phyloP scores from a whole-genome alignment of 1,139 yeast genomes.

The Candida buenavistaensis region DNA sequence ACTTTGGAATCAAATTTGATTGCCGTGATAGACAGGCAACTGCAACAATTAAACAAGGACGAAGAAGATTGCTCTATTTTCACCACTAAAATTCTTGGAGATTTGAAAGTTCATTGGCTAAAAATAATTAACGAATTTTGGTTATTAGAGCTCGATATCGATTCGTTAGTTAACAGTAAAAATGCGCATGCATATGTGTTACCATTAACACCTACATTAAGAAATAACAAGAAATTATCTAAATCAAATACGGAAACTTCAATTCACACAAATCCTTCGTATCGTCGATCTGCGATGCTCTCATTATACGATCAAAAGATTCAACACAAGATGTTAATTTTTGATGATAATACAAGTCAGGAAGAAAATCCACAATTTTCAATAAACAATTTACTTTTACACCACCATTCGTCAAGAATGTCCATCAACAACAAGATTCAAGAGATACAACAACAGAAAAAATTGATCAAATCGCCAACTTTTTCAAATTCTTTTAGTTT shows the following conservation, averaged over 20 bases:
- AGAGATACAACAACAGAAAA: slow-evolving; percentile 19
- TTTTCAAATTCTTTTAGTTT: slow-evolving; percentile 7
- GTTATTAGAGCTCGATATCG: slow-evolving; percentile 26
- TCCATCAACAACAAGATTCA: slow-evolving; percentile 36
- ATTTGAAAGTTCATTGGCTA: slow-evolving; percentile 47
- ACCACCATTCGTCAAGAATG: slow-evolving; percentile 41
- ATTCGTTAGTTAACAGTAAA: slow-evolving; percentile 15
- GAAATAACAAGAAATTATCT: slow-evolving; percentile 21
- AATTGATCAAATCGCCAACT: slow-evolving; percentile 11
- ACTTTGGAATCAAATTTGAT: slow-evolving; percentile 33
- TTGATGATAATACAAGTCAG: slow-evolving; percentile 27
- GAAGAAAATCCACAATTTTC: slow-evolving; percentile 43
- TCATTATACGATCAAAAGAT: slow-evolving; percentile 47
- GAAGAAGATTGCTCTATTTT: slow-evolving; percentile 17
- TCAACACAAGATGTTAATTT: slow-evolving; percentile 38
- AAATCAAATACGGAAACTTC: slow-evolving; percentile 41
- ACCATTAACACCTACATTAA: slow-evolving; percentile 29
- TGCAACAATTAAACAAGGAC: slow-evolving; percentile 1
- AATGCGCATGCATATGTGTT: slow-evolving; percentile 25
- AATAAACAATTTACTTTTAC: slow-evolving; percentile 38
- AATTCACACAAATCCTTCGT: slow-evolving; percentile 50
- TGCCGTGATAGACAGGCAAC: slow-evolving; percentile 1
- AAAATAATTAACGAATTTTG: slow-evolving; percentile 36
- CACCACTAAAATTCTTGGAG: slow-evolving; percentile 45
- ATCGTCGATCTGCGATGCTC: slow-evolving; percentile 56